Percentiles rank a stretch among this genome's conserved stretches.
Evolutionary conservation across 2,329 filamentous ascomycete species (phyloP).

Genomic region (Cyphellophora attinorum): DNA sequence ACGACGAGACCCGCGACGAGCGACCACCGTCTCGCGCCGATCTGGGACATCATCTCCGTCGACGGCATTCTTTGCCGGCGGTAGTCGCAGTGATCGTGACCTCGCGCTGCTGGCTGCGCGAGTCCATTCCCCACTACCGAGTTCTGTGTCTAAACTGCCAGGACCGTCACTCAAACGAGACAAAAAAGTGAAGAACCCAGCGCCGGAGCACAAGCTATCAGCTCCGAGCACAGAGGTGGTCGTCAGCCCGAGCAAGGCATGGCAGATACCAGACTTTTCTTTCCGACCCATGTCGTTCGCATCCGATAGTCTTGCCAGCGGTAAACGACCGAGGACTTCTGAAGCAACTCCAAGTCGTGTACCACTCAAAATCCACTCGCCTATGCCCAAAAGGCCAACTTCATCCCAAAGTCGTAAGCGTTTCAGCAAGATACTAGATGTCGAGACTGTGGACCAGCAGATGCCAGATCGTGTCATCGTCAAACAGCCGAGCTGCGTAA

Average conservation of each 20-base stretch:
- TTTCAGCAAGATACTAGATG: conserved; percentile 23
- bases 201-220: no score
- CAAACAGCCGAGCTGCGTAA: neutral
- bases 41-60: conserved; percentile 8
- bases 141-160: no score
- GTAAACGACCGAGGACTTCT: conserved; percentile 15
- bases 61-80: conserved; percentile 17
- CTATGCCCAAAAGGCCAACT: conserved; percentile 21
- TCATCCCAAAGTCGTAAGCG: conserved; percentile 20
- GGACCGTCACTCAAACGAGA: conserved; percentile 7
- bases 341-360: conserved; percentile 11
- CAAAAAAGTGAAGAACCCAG: no score
- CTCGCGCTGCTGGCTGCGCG: conserved; percentile 16
- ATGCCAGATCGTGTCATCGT: no score
- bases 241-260: no score
- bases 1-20: neutral
- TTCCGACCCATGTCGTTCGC: conserved; percentile 16
- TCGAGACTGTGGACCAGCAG: no score
- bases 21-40: conserved; percentile 11
- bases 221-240: no score
- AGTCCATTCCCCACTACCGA: conserved; percentile 15
- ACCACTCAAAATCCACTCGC: conserved; percentile 19
- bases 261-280: conserved; percentile 13
- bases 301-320: conserved; percentile 1
- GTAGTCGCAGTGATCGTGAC: conserved; percentile 16